Evolutionary conservation across 1,284 basidiomycete species (phyloP), one percentile per base, ranked within the genome.

Genomic region (Apiotrichum domesticum): DNA sequence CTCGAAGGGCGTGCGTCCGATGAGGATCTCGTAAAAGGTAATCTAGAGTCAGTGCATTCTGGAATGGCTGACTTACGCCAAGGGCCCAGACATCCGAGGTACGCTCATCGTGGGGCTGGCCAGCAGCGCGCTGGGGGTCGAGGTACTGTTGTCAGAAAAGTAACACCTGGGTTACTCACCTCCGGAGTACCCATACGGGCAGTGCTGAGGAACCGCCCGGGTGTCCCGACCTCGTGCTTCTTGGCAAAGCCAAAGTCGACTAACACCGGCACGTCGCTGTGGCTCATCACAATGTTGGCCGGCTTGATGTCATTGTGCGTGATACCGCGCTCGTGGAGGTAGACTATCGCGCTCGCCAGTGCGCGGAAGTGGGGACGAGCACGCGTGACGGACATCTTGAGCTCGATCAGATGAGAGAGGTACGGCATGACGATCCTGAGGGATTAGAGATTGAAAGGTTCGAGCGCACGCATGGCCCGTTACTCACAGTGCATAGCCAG

Each of bases 251-350:
- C 92, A 69, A 93, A 95, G 73, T 94, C 91, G 35, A 94, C 87
- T 4, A 94, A 81, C 2, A 93, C 87, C 0, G 91, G 90, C 0
- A 87, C 77, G 62, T 85, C 84, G 65, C 84, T 80, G 57, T 79
- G 76, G 3, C 87, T 87, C 45, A 95, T 79, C 3, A 95, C 80
- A 59, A 95, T 88, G 69, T 95, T 95, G 11, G 90, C 88, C 4
- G 90, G 91, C 86, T 96, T 96, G 80, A 96, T 93, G 69, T 96
- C 92, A 69, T 95, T 95, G 73, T 96, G 92, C 0, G 91, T 90
- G 47, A 96, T 86, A 35, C 90, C 88, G 46, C 86, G 85, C 59
- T 82, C 83, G 76, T 96, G 91, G 6, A 94, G 81, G 70, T 91
- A 94, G 54, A 87, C 85, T n/a, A 94, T 81, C 3, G 86, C 92